phyloP scores from a whole-genome alignment of 2,329 filamentous ascomycete species.

The Apiospora sp. region DNA sequence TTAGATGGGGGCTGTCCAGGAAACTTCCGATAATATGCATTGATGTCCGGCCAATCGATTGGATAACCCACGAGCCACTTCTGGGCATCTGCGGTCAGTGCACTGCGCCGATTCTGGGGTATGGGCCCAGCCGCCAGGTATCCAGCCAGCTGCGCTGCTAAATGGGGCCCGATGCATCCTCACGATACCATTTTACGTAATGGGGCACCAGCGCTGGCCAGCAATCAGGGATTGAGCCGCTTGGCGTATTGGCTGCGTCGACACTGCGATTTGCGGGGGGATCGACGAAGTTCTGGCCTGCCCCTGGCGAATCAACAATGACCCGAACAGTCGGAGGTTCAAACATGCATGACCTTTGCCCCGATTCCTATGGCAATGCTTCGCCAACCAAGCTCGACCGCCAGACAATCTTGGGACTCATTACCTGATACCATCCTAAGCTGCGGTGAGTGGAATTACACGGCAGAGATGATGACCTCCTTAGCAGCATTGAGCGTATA shows the following conservation, averaged over 20 bases:
- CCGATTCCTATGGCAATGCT: not conserved
- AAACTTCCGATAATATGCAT: slow-evolving; percentile 35
- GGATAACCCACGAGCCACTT: slow-evolving; percentile 38
- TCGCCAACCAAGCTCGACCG: not conserved
- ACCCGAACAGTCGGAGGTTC: not conserved
- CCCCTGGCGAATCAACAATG: slow-evolving; percentile 58
- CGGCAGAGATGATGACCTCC: slow-evolving; percentile 51
- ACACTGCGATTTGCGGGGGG: slow-evolving; percentile 47
- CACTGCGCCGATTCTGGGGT: slow-evolving; percentile 30
- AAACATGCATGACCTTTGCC: not conserved
- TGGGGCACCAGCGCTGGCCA: slow-evolving; percentile 35
- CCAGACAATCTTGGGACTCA: not conserved
- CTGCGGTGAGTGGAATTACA: slow-evolving; percentile 48
- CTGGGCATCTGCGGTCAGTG: slow-evolving; percentile 34
- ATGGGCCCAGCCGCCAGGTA: slow-evolving; percentile 43
- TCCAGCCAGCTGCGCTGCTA: slow-evolving; percentile 37
- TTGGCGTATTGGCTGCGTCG: slow-evolving; percentile 40
- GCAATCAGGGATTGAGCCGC: slow-evolving; percentile 39
- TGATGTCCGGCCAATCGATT: slow-evolving; percentile 46
- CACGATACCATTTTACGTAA: slow-evolving; percentile 35
- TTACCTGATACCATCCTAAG: slow-evolving; percentile 49
- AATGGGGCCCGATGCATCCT: slow-evolving; percentile 39
- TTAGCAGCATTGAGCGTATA: slow-evolving; percentile 39
- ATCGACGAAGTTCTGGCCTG: slow-evolving; percentile 68
- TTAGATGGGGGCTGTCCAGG: not conserved